Base-by-base conservation (phyloP, 768 basidiomycete species). In the Multifurca ochricompacta region DNA sequence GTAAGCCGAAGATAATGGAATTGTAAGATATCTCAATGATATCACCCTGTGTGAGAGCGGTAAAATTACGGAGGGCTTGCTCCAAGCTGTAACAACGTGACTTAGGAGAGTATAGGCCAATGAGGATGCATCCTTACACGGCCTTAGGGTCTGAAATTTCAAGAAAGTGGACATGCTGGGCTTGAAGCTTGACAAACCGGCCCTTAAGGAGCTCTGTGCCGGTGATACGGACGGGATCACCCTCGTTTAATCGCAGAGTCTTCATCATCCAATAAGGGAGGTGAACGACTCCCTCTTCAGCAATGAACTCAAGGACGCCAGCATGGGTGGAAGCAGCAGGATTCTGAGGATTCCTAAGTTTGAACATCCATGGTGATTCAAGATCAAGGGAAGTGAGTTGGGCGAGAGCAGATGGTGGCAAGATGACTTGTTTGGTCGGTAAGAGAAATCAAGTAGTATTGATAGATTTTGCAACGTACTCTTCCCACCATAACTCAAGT, bases 191-290 rank as follows among this genome's bases (percentile, higher is more conserved):
- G 66, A 99, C 89, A 48, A 94, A 76, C 70, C 93, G 92, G 58
- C 95, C 96, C 69, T 98, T 98, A 0, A 82, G 82, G 14, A 97
- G 77, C 56, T 87, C 83, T 2, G 87, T 77, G 7, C 95, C 93
- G 5, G 87, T 93, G 48, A 98, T 84, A 40, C 93, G 84, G 56
- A 99, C 89, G 10, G 91, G 83, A 71, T 98, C 96, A 11, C 96
- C 96, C 70, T 99, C 96, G 51, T 84, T 85, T 25, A 99, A 71
- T 25, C 91, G 81, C 18, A 99, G 74, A 4, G 91, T 93, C 73
- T 88, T 93, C 95, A 99, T 99, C 90, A 99, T 95, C 96, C 96
- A 99, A 62, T 92, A 87, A 0, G 96, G 96, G 14, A 99, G 75
- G 73, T 98, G 87, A 3, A 94, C 94, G 13, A 87, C 77, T 11